These are phyloP conservation scores for Umbilicaria muhlenbergii DNA, from an alignment of 495 filamentous ascomycete genomes.

Conservation along the genomic window DNA sequence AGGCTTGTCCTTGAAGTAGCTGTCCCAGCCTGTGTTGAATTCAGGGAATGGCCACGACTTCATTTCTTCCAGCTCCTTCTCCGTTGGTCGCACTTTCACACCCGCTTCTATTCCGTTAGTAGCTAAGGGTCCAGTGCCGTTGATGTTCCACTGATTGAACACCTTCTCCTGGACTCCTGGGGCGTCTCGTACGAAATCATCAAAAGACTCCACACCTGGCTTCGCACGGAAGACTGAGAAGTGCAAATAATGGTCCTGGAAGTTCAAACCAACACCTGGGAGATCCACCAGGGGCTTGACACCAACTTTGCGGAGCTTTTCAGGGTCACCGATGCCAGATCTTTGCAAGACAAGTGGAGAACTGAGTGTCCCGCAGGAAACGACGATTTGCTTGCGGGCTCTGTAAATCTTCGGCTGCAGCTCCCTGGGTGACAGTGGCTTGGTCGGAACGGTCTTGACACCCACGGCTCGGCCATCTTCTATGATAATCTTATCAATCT, in stretches of 20 bases:
- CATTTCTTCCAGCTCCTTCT: constrained; percentile 53
- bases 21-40: constrained; percentile 57
- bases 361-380: constrained; percentile 67
- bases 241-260: constrained; percentile 76
- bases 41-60: constrained; percentile 48
- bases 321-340: constrained; percentile 53
- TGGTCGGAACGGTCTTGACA: constrained; percentile 40
- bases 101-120: constrained; percentile 78
- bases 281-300: constrained; percentile 60
- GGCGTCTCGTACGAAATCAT: constrained; percentile 65
- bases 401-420: constrained; percentile 40
- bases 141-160: constrained; percentile 62
- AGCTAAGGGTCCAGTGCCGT: constrained; percentile 64
- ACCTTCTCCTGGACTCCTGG: constrained; percentile 53
- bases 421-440: constrained; percentile 32
- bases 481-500: constrained; percentile 68
- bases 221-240: constrained; percentile 64
- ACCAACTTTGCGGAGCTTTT: constrained; percentile 54
- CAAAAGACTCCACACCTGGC: constrained; percentile 63
- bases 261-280: constrained; percentile 70
- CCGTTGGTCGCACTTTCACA: constrained; percentile 61
- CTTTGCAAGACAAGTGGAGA: constrained; percentile 67
- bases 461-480: constrained; percentile 52
- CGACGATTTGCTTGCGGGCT: constrained; percentile 63
- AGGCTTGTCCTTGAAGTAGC: constrained; percentile 71